Conservation (phyloP, 805 yeast genomes). For the Zygotorulaspora chibaensis region DNA sequence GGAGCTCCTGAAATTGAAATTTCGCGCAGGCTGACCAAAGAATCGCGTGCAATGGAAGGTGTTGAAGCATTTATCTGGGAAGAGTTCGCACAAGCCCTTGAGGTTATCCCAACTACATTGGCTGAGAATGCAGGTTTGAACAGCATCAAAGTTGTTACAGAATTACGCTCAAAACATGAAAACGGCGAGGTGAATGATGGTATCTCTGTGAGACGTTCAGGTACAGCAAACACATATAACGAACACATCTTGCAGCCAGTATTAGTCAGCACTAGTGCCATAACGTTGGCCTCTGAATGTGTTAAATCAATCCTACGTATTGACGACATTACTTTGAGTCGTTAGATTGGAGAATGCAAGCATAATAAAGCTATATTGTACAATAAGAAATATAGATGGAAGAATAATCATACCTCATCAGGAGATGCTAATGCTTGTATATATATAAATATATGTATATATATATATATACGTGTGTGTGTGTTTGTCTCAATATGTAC, state of each 20-base stretch:
- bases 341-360: conserved; percentile 39
- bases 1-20: conserved; percentile 97
- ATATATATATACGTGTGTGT: background rate
- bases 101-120: conserved; percentile 86
- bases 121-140: conserved; percentile 95
- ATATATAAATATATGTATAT: background rate
- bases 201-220: conserved; percentile 88
- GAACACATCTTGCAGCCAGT: conserved; percentile 98
- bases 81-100: conserved; percentile 88
- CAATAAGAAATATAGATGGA: background rate
- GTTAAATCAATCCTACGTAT: conserved; percentile 94
- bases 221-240: conserved; percentile 82
- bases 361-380: background rate
- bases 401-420: background rate
- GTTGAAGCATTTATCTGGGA: conserved; percentile 87
- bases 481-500: background rate
- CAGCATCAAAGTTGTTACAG: conserved; percentile 87
- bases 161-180: conserved; percentile 85
- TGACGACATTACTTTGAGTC: conserved; percentile 92
- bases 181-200: conserved; percentile 92
- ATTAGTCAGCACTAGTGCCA: conserved; percentile 88
- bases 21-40: conserved; percentile 66
- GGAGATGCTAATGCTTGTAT: background rate
- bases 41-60: conserved; percentile 70
- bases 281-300: conserved; percentile 91